Conservation (phyloP, 441 rosid genomes). For the Pelargonium exstipulatum region DNA sequence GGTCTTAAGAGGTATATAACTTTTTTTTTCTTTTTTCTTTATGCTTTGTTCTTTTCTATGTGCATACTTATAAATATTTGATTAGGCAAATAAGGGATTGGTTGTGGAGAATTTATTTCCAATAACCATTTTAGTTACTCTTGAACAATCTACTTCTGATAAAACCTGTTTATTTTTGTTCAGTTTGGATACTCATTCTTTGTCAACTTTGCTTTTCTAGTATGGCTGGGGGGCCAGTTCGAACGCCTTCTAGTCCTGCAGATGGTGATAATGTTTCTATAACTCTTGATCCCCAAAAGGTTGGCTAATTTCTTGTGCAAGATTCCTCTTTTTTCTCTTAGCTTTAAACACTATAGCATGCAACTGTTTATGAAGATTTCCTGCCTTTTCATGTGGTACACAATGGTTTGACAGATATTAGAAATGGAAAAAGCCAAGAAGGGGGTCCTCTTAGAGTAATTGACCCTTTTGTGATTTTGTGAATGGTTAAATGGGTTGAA, state of each 20-base stretch:
- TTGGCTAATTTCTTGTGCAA: constrained; percentile 32
- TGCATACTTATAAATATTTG: background rate
- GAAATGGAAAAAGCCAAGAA: background rate
- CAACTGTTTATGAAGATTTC: constrained; percentile 13
- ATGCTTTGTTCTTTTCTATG: background rate
- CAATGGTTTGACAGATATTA: background rate
- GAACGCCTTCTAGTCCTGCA: constrained; percentile 77
- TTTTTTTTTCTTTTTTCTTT: background rate
- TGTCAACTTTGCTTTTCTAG: constrained; percentile 42
- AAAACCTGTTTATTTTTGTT: too few relatives aligned
- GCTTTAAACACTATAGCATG: background rate
- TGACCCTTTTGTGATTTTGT: background rate
- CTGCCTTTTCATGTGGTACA: background rate
- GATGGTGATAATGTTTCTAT: constrained; percentile 67
- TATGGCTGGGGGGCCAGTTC: constrained; percentile 81
- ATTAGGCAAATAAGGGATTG: background rate
- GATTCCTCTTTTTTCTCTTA: background rate
- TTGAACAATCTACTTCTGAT: too few relatives aligned
- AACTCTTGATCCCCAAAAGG: constrained; percentile 47
- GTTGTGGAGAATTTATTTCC: too few relatives aligned
- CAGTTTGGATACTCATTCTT: background rate
- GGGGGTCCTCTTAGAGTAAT: background rate
- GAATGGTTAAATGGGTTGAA: background rate
- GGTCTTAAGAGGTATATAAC: too few relatives aligned
- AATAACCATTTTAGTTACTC: too few relatives aligned